A percentile compares a stretch with the other conserved stretches of the same genome.
phyloP scores from a whole-genome alignment of 208 protist species.

The Trypanosoma cruzi region DNA sequence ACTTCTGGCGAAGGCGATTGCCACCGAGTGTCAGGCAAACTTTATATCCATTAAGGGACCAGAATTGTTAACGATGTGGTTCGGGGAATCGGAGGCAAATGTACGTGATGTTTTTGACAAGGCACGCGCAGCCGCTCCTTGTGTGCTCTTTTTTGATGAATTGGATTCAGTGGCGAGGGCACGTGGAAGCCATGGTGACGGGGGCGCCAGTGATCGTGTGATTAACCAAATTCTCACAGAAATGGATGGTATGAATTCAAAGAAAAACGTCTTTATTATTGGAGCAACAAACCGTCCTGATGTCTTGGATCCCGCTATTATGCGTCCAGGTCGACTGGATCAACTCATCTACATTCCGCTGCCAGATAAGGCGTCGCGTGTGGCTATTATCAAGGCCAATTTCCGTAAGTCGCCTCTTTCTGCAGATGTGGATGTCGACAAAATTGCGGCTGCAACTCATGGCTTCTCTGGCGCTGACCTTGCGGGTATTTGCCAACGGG shows the following conservation, averaged over 20 bases:
- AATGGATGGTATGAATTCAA: constrained; percentile 99
- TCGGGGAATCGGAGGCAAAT: constrained; percentile 99
- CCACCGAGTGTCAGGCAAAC: constrained; percentile 99
- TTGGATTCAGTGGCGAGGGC: constrained; percentile 99
- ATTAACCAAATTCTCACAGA: constrained; percentile 99
- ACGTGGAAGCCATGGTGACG: constrained; percentile 95
- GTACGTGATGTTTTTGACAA: constrained; percentile 99
- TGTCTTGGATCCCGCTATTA: constrained; percentile 99
- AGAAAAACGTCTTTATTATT: constrained; percentile 99
- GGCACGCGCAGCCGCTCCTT: constrained; percentile 98
- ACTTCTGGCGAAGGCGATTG: constrained; percentile 97
- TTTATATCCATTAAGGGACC: constrained; percentile 99
- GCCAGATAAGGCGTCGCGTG: constrained; percentile 97
- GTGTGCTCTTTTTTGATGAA: constrained; percentile 99
- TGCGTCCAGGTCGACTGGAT: constrained; percentile 97
- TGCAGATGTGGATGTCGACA: constrained; percentile 95
- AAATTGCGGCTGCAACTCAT: constrained; percentile 96
- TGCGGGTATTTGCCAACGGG: constrained; percentile 88
- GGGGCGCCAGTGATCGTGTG: constrained; percentile 99
- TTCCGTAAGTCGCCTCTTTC: constrained; percentile 98
- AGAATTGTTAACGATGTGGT: constrained; percentile 99
- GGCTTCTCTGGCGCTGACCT: constrained; percentile 99
- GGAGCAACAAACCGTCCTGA: constrained; percentile 99
- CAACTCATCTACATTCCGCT: constrained; percentile 99
- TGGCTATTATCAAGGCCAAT: constrained; percentile 97